Conservation (phyloP, 208 protist genomes). For the Trypanosoma grayi region DNA sequence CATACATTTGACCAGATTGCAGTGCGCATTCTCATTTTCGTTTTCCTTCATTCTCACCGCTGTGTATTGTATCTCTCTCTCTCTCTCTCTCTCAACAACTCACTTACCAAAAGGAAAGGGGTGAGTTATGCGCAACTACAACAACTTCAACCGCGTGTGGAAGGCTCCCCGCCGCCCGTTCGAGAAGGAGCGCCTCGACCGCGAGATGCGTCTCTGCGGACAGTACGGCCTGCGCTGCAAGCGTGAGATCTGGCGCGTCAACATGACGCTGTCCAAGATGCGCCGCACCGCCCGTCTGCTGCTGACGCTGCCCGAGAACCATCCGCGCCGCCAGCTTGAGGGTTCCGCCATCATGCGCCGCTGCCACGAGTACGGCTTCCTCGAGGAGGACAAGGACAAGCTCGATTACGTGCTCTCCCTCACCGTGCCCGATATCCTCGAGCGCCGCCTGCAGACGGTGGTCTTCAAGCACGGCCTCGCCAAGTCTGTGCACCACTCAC, state of each 20-base stretch:
- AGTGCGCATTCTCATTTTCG: not conserved
- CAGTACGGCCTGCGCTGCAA: slow-evolving; percentile 99
- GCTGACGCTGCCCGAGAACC: slow-evolving; percentile 99
- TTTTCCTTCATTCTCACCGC: not conserved
- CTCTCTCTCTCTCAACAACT: slow-evolving; percentile 3
- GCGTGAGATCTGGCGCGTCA: slow-evolving; percentile 99
- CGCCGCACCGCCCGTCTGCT: slow-evolving; percentile 98
- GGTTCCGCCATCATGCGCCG: slow-evolving; percentile 99
- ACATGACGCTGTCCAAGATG: slow-evolving; percentile 99
- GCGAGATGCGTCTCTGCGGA: slow-evolving; percentile 99
- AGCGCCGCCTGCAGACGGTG: slow-evolving; percentile 99
- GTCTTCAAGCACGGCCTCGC: slow-evolving; percentile 98
- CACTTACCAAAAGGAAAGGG: slow-evolving; percentile 5
- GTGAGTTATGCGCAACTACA: slow-evolving; percentile 90
- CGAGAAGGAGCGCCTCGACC: slow-evolving; percentile 99
- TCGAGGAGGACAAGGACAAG: slow-evolving; percentile 98
- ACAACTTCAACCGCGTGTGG: slow-evolving; percentile 96
- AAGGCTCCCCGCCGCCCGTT: slow-evolving; percentile 98
- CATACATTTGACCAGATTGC: not conserved
- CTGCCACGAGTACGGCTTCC: slow-evolving; percentile 98
- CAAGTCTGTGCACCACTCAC: slow-evolving; percentile 99
- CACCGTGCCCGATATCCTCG: slow-evolving; percentile 99
- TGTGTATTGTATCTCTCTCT: not conserved
- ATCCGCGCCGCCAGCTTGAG: slow-evolving; percentile 96
- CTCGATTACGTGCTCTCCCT: slow-evolving; percentile 99